Conservation (phyloP, 352 stramenopile genomes). For the Elongisporangium senticosum region DNA sequence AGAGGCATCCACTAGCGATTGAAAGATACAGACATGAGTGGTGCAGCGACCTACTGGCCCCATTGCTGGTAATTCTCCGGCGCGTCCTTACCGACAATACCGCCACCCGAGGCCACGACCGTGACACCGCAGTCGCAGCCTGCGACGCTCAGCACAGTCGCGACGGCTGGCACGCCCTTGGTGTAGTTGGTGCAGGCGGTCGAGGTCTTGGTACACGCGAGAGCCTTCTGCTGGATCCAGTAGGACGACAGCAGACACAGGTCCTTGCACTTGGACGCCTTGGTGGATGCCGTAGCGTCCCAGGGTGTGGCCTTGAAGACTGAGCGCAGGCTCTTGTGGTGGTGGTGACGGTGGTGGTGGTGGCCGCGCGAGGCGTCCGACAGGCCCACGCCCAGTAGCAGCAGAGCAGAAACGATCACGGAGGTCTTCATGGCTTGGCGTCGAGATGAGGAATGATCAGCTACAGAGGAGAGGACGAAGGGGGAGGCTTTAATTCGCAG, state of each 20-base stretch:
- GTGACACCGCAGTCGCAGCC: conserved; percentile 41
- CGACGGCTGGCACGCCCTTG: conserved; percentile 29
- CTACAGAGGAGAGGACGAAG: too few species aligned
- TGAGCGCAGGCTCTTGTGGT: neutral
- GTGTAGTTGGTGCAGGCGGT: conserved; percentile 60
- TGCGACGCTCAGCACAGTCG: conserved; percentile 46
- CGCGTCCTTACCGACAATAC: conserved; percentile 1
- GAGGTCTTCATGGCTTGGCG: neutral
- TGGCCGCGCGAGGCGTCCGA: neutral
- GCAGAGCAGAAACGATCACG: neutral
- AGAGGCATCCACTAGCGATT: neutral
- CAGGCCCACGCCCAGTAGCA: neutral
- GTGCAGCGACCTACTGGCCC: neutral
- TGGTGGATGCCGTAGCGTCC: conserved; percentile 38
- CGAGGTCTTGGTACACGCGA: conserved; percentile 52
- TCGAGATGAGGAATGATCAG: neutral
- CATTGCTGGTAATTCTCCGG: neutral
- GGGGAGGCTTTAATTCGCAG: too few species aligned
- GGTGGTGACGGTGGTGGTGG: neutral
- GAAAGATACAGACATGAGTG: neutral
- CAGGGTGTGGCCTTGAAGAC: conserved; percentile 62
- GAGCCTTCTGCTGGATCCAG: conserved; percentile 47
- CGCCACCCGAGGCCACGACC: neutral
- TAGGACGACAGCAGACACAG: conserved; percentile 52
- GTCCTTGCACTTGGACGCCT: conserved; percentile 53